Evolutionary conservation across 208 protist genomes (phyloP).

Genomic region (Wallacemonas sp.): DNA sequence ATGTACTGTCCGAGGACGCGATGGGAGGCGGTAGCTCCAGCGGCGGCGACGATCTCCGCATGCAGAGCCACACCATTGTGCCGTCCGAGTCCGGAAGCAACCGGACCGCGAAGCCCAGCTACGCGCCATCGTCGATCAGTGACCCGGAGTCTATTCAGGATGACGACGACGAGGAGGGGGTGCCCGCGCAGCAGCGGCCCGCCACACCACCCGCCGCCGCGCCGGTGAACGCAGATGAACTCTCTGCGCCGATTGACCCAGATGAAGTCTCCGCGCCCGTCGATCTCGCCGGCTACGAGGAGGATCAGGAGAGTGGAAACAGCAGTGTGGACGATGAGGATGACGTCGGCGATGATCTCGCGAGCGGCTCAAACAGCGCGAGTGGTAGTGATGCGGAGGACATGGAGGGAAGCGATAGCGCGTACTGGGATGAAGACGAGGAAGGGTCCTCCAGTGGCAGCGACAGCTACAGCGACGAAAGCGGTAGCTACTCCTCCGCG

Average conservation of each 20-base stretch:
- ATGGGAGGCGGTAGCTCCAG: neutral
- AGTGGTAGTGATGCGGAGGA: neutral
- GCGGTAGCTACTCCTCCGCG: no score
- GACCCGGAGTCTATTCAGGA: neutral
- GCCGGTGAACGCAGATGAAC: no score
- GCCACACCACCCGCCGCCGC: no score
- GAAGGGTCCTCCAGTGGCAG: neutral
- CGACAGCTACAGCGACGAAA: neutral
- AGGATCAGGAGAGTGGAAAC: slow-evolving; percentile 5
- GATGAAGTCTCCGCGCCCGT: slow-evolving; percentile 1
- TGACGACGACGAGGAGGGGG: neutral
- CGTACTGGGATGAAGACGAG: slow-evolving; percentile 11
- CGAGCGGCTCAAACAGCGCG: neutral
- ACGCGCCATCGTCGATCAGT: neutral
- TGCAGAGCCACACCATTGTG: slow-evolving; percentile 8
- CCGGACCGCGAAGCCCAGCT: neutral
- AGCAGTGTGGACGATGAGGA: neutral
- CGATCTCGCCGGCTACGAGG: slow-evolving; percentile 7
- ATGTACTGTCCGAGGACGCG: no score
- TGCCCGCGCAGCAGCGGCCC: no score
- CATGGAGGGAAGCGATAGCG: neutral
- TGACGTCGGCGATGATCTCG: neutral
- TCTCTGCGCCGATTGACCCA: no score
- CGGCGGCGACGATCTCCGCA: neutral
- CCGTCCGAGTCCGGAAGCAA: neutral